Percentiles rank a stretch among this genome's conserved stretches.
Evolutionary conservation across 257 asterid species (phyloP).

Genomic region (Solanum tarijense): DNA sequence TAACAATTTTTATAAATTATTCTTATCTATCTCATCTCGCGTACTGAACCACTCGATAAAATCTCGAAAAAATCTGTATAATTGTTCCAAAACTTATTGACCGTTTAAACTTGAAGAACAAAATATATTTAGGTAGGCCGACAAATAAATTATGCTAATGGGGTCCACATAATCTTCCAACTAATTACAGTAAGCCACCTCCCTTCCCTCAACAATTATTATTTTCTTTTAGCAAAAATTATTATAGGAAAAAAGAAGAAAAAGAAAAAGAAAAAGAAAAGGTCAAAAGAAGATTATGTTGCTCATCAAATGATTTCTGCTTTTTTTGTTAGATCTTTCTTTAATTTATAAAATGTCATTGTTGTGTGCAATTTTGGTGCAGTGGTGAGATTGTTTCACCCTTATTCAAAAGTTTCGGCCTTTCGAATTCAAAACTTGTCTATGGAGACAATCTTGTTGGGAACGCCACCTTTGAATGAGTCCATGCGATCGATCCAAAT

Average conservation of each 20-base stretch:
- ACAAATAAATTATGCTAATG: not conserved
- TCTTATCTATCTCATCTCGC: not conserved
- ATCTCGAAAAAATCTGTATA: not conserved
- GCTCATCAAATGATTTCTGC: not conserved
- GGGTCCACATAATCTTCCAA: not conserved
- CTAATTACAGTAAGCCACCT: not conserved
- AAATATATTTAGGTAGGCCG: not conserved
- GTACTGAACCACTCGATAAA: not conserved
- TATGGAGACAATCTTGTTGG: no score
- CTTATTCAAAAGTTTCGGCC: no score
- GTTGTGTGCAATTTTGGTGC: no score
- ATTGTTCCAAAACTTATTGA: not conserved
- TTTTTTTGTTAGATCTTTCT: not conserved
- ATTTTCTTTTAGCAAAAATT: not conserved
- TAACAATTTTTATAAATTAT: not conserved
- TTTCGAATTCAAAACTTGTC: fast-evolving
- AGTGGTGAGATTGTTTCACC: no score
- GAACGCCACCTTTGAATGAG: no score
- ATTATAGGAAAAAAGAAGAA: not conserved
- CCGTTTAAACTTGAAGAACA: not conserved
- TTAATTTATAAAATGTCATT: not conserved
- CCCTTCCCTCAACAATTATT: not conserved
- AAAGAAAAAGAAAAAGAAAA: not conserved
- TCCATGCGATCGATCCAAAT: fast-evolving
- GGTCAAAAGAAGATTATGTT: not conserved